A percentile compares a stretch with the other conserved stretches of the same genome.
Conservation (phyloP, 805 yeast genomes). For the Kregervanrija fluxuum region DNA sequence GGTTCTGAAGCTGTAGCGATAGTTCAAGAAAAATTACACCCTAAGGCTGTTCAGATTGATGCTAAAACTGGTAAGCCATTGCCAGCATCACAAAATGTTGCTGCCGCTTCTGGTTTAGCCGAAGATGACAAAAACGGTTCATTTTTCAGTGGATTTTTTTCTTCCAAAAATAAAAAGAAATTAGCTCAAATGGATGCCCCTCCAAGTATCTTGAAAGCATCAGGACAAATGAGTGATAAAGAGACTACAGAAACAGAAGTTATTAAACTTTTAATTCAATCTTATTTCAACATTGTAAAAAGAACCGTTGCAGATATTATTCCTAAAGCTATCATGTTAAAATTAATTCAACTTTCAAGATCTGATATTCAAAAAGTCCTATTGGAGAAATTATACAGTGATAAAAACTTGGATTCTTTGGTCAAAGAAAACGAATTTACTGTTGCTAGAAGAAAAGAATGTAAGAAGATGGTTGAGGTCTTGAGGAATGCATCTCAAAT, state of each 20-base stretch:
- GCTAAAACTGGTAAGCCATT: conserved; percentile 86
- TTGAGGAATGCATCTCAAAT: conserved; percentile 85
- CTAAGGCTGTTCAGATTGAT: conserved; percentile 72
- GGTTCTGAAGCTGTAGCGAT: conserved; percentile 94
- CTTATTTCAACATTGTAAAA: conserved; percentile 89
- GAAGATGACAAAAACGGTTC: conserved; percentile 51
- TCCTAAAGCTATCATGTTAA: conserved; percentile 93
- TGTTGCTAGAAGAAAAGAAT: conserved; percentile 90
- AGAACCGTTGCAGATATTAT: conserved; percentile 88
- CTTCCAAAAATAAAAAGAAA: conserved; percentile 87
- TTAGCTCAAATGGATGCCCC: conserved; percentile 96
- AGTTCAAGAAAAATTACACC: conserved; percentile 81
- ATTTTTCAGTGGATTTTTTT: conserved; percentile 93
- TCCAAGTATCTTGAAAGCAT: conserved; percentile 88
- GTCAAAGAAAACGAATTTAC: conserved; percentile 91
- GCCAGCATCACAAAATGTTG: conserved; percentile 29
- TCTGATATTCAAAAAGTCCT: conserved; percentile 86
- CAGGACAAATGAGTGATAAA: conserved; percentile 88
- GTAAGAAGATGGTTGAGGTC: conserved; percentile 91
- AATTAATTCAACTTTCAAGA: conserved; percentile 77
- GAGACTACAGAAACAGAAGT: conserved; percentile 97
- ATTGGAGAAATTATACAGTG: conserved; percentile 77
- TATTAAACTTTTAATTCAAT: conserved; percentile 81
- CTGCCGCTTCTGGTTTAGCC: conserved; percentile 15
- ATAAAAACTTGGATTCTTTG: conserved; percentile 64